Conservation (phyloP, 768 basidiomycete species). For the Tricholoma matsutake region DNA sequence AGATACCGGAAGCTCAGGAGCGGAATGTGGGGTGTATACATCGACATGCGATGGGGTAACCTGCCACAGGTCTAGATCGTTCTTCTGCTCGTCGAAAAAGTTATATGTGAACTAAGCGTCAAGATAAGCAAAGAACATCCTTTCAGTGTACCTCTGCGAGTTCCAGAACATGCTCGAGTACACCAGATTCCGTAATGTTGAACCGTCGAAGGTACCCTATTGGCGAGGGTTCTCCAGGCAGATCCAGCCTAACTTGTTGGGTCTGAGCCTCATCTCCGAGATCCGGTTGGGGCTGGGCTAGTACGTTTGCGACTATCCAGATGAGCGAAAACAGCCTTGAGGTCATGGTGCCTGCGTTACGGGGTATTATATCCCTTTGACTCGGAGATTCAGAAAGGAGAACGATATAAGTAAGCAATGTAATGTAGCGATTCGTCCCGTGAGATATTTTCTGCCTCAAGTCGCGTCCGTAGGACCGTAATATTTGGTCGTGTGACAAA, state of each 20-base stretch:
- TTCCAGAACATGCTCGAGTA: slow-evolving; percentile 8
- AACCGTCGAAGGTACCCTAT: slow-evolving; percentile 19
- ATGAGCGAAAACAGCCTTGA: slow-evolving; percentile 4
- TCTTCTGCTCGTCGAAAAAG: slow-evolving; percentile 27
- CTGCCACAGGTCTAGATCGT: slow-evolving; percentile 53
- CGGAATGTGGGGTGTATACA: slow-evolving; percentile 30
- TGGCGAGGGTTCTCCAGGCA: slow-evolving; percentile 3
- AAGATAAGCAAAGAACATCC: neutral
- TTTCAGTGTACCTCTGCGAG: slow-evolving; percentile 10
- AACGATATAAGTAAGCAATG: no score
- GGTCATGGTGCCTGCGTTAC: no score
- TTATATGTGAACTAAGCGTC: neutral
- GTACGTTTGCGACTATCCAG: slow-evolving; percentile 10
- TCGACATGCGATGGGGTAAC: slow-evolving; percentile 44
- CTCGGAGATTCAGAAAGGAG: no score
- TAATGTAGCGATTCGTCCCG: no score
- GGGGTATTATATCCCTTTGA: no score
- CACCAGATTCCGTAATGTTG: slow-evolving; percentile 4
- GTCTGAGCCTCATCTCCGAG: slow-evolving; percentile 7
- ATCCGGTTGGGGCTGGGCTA: slow-evolving; percentile 16
- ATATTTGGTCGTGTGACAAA: no score
- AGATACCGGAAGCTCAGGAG: slow-evolving; percentile 10
- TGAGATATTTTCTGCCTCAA: no score
- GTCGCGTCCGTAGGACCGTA: no score
- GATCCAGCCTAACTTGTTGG: slow-evolving; percentile 13